Evolutionary conservation across 495 filamentous ascomycete genomes (phyloP), one percentile per base, ranked within the genome.

Genomic region (Penicillium verhagenii): DNA sequence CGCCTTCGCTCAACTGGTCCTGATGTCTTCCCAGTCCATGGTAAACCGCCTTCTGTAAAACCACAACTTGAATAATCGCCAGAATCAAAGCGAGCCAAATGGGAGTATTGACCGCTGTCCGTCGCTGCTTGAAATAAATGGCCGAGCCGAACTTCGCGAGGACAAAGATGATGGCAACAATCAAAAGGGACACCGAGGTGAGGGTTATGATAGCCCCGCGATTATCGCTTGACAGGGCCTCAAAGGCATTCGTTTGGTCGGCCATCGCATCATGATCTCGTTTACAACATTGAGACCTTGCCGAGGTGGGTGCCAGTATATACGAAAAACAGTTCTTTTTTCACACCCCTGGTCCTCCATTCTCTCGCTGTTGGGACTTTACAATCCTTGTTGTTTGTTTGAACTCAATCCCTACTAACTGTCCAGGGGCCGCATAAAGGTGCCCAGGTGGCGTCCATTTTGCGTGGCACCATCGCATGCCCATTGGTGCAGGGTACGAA

Each of bases 31-130:
- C 64, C 29, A 67, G 31, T 54, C 70, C 60, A 63, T 65, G 19
- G 19, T 66, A 56, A 40, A 70, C 61, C 4, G 56, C 53, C 39
- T 64, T 62, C 39, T 70, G 60, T 20, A 70, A 54, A 23, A 65
- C 19, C 13, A 68, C 54, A 16, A 63, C 56, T 46, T 66, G 53
- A 9, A 61, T 10, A 31, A 68, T 60, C 7, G 57, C 46, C 2
- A 70, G 52, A 18, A 63, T 35, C 45, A 65, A 25, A 60, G 64
- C 71, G 57, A 50, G 58, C 73, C 45, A 75, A 9, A 77, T 61
- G 19, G 61, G 61, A 11, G 56, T 65, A 42, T 63, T 68, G 29
- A 61, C 65, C 0, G 53, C 42, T 25, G 57, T 59, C 33, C 63
- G 55, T 54, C 58, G 52, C 38, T 68, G 65, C 49, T 68, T 68